Evolutionary conservation across 768 basidiomycete species (phyloP), one percentile per base, ranked within the genome.

Genomic region (Leccinum boreale): DNA sequence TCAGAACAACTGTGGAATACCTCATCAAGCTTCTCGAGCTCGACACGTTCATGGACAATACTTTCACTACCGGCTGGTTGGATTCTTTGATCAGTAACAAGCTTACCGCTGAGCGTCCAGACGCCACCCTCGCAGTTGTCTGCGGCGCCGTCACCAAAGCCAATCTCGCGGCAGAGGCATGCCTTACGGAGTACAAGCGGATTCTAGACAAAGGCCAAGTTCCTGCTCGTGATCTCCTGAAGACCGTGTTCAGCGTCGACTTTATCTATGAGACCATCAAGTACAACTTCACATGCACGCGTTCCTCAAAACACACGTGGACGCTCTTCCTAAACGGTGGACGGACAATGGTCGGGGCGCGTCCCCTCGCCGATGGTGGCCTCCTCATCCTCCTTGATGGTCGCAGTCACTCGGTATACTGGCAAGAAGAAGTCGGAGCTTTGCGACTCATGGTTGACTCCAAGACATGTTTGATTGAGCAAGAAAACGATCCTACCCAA

Each of bases 401-500:
- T 56, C 90, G 89, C 70, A 95, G 94, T 72, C 97, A 99, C 75
- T 95, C 97, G 23, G 81, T 97, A 53, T 99, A 99, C 75, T 98
- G 93, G 94, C 82, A 93, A 55, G 97, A 98, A 73, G 97, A 99
- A 77, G 97, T 98, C 54, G 97, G 94, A 55, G 91, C 93, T 9
- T 78, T 94, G 64, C 79, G 92, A 63, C 72, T 98, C 69, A 93
- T 94, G 86, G 88, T 99, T 58, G 96, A 99, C 75, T 84, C 94
- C 53, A 96, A 98, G 81, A 99, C 97, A 15, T 97, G 95, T 72
- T 81, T 98, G 76, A 94, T 99, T 65, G 97, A 98, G 74, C 95
- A 98, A 75, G 97, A 99, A 81, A 98, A 98, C 66, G 97, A 99
- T 68, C 97, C 97, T 15, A 99, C 97, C 23, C 96, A 98, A 73